phyloP scores from a whole-genome alignment of 441 rosid species.

The Breynia disticha region DNA sequence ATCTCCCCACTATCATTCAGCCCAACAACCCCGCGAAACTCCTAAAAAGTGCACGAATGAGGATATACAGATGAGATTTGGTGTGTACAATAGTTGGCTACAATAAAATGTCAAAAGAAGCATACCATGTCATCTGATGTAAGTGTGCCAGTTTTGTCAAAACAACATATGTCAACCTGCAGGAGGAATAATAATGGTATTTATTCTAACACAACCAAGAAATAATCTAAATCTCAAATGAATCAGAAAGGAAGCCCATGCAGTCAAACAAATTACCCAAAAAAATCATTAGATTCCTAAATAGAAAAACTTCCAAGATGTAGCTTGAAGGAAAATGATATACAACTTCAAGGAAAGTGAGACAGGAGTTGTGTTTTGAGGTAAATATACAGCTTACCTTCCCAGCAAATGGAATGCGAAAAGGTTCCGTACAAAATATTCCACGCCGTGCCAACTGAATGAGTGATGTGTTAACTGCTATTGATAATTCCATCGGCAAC shows the following conservation, averaged over 20 bases:
- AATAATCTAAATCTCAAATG: background rate
- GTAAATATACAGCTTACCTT: slow-evolving; percentile 42
- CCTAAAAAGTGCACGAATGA: slow-evolving; percentile 41
- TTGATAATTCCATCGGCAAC: slow-evolving; percentile 97
- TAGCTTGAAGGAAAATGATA: no score
- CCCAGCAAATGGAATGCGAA: slow-evolving; percentile 97
- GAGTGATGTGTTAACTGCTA: slow-evolving; percentile 96
- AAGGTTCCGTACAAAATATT: slow-evolving; percentile 98
- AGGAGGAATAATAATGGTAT: slow-evolving; percentile 4
- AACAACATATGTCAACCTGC: slow-evolving; percentile 99
- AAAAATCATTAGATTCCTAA: no score
- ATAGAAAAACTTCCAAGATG: no score
- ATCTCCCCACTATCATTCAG: slow-evolving; percentile 42
- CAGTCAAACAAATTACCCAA: background rate
- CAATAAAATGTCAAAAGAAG: background rate
- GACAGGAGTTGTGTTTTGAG: background rate
- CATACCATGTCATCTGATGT: slow-evolving; percentile 99
- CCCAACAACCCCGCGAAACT: slow-evolving; percentile 86
- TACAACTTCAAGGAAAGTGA: background rate
- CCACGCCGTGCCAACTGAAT: slow-evolving; percentile 94
- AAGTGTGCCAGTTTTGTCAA: slow-evolving; percentile 97
- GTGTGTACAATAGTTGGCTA: background rate
- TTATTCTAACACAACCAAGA: background rate
- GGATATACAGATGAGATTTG: slow-evolving; percentile 1
- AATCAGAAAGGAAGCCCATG: background rate